These are phyloP conservation scores for Esteya vermicola DNA, from an alignment of 2,329 filamentous ascomycete species.

Conservation along the genomic window DNA sequence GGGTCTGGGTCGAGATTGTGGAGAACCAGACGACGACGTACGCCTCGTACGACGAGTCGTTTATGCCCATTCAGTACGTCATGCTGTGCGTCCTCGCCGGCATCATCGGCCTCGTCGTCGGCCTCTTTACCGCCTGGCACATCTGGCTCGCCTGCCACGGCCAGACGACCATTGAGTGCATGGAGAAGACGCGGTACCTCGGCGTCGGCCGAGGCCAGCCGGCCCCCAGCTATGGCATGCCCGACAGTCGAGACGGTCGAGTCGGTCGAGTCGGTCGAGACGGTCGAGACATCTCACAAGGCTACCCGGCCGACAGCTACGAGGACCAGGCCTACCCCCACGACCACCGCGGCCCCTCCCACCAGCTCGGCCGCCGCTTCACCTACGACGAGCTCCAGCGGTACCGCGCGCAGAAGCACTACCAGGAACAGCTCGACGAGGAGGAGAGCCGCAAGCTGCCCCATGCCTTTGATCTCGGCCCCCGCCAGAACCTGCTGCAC, in stretches of 20 bases:
- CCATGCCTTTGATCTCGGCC: conserved; percentile 85
- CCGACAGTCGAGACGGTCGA: too few species aligned
- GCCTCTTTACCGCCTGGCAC: conserved; percentile 87
- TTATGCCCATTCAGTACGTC: conserved; percentile 84
- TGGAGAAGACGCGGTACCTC: conserved; percentile 88
- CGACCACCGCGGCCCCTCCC: conserved; percentile 2
- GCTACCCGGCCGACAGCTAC: conserved; percentile 5
- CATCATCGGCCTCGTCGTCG: conserved; percentile 80
- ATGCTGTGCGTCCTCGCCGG: conserved; percentile 75
- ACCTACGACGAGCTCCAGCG: conserved; percentile 43
- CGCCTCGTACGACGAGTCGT: conserved; percentile 54
- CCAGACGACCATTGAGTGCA: conserved; percentile 87
- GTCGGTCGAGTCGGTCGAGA: too few species aligned
- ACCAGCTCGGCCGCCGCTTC: conserved; percentile 26
- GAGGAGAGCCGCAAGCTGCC: conserved; percentile 77
- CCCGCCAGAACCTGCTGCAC: conserved; percentile 63
- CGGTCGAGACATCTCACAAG: neutral
- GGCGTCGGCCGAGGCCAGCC: conserved; percentile 54
- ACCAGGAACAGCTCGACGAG: conserved; percentile 72
- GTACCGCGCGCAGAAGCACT: conserved; percentile 37
- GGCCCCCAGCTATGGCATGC: conserved; percentile 46
- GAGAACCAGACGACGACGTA: conserved; percentile 35
- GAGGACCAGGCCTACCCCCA: conserved; percentile 1
- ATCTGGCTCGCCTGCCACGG: conserved; percentile 64
- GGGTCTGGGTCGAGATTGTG: conserved; percentile 77